Evolutionary conservation across 2,329 filamentous ascomycete species (phyloP), one percentile per base, ranked within the genome.

Genomic region (Meredithiella fracta): DNA sequence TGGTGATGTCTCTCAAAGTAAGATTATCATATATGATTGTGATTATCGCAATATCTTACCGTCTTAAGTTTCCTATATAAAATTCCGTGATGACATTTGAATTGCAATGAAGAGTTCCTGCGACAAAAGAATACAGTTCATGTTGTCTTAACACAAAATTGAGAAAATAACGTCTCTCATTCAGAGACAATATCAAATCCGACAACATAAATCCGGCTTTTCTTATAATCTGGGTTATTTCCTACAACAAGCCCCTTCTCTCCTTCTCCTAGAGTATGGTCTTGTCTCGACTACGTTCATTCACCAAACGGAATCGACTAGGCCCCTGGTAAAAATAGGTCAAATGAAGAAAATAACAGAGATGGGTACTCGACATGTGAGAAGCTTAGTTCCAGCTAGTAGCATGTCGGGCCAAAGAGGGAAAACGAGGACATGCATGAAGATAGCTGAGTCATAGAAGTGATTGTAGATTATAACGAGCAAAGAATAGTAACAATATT

Each of bases 241-340:
- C 23, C 44, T 49, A 23, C 23, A 38, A 34, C 29, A 22, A 38
- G n/a, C 50, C 34, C 31, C 50, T 52, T 23, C 15, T 17, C 17
- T 23, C 31, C 31, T 40, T 29, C 31, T 15, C 17, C 17, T 22
- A 38, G 50, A 31, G 50, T 26, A 20, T 52, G 29, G n/a, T 22
- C 50, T 31, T 52, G 22, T 49, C 17, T 52, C 17, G 20, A 29
- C 17, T 11, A 26, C 22, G 31, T 38, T 9, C 50, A 52, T 52
- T 40, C 50, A 52, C 50, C 50, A 31, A 31, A 52, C 50, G 31
- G 50, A 52, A 52, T 23, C 22, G 34, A 52, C 50, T n/a, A 23
- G 50, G 29, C 3, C 29, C 50, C 25, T 25, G 31, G 11, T 37
- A 7, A 17, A 52, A 14, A 38, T 4, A 34, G 50, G 31, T 52